Evolutionary conservation across 2,329 filamentous ascomycete species (phyloP).

Genomic region (Cladorrhinum sp.): DNA sequence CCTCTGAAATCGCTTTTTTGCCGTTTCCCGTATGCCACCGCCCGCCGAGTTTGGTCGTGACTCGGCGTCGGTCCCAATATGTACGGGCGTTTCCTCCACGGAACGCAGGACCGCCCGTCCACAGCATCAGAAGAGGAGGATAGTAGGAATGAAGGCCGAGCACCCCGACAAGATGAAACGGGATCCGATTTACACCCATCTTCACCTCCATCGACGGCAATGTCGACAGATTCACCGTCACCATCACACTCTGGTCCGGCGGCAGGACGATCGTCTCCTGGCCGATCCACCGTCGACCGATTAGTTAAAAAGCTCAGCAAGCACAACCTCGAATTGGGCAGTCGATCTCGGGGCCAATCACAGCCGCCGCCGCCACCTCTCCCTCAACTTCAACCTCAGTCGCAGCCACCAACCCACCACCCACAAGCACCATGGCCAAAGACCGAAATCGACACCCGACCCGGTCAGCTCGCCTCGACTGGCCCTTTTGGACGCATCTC

Average conservation of each 20-base stretch:
- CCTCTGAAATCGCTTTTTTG: background rate
- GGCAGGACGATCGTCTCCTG: background rate
- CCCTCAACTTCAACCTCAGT: background rate
- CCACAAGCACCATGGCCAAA: background rate
- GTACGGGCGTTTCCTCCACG: background rate
- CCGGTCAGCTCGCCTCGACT: background rate
- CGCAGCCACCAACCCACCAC: background rate
- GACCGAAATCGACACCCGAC: conserved; percentile 15
- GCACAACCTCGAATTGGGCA: conserved; percentile 23
- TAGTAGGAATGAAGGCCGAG: conserved; percentile 4
- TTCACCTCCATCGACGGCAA: background rate
- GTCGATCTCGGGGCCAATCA: background rate
- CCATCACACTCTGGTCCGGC: background rate
- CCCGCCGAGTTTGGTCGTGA: background rate
- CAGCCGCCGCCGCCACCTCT: background rate
- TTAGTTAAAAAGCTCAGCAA: conserved; percentile 25
- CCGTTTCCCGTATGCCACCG: background rate
- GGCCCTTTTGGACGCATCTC: background rate
- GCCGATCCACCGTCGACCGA: conserved; percentile 16
- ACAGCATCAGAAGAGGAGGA: background rate
- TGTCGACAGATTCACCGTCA: conserved; percentile 1
- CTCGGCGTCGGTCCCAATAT: conserved; percentile 2
- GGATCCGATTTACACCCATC: background rate
- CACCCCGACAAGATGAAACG: conserved; percentile 1
- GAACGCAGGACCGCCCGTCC: background rate